Percentiles rank a stretch among this genome's conserved stretches.
phyloP scores from a whole-genome alignment of 495 filamentous ascomycete genomes.

The Talaromyces proteolyticus region DNA sequence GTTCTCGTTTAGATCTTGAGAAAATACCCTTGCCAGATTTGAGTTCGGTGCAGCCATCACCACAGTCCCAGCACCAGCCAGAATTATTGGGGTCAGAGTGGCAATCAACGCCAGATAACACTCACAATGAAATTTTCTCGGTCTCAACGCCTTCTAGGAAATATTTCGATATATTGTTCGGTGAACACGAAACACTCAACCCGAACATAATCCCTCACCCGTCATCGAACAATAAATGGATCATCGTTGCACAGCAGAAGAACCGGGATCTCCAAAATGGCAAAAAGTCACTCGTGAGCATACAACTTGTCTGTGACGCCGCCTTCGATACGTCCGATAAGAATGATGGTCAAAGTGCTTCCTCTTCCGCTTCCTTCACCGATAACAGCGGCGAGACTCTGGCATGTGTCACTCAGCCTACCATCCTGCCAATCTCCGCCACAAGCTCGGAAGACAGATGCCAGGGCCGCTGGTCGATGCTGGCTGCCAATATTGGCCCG shows the following conservation, averaged over 20 bases:
- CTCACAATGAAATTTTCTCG: slow-evolving; percentile 32
- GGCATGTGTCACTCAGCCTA: slow-evolving; percentile 26
- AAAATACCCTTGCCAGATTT: background rate
- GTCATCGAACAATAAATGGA: slow-evolving; percentile 30
- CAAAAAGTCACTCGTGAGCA: slow-evolving; percentile 15
- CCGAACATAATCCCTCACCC: slow-evolving; percentile 51
- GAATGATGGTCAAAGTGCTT: background rate
- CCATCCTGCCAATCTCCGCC: slow-evolving; percentile 32
- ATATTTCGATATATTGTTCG: slow-evolving; percentile 40
- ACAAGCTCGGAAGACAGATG: slow-evolving; percentile 32
- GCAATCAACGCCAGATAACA: background rate
- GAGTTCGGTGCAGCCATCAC: background rate
- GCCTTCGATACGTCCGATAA: slow-evolving; percentile 17
- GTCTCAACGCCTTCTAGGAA: slow-evolving; percentile 27
- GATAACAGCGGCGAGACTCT: slow-evolving; percentile 17
- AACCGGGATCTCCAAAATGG: background rate
- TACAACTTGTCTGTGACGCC: slow-evolving; percentile 41
- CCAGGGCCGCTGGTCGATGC: slow-evolving; percentile 24
- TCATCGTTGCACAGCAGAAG: slow-evolving; percentile 35
- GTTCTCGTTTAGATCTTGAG: background rate
- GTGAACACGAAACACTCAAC: slow-evolving; percentile 28
- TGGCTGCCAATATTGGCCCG: slow-evolving; percentile 34
- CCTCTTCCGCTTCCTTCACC: background rate
- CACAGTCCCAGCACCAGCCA: background rate
- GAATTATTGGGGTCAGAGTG: no score